phyloP scores from a whole-genome alignment of 2,329 filamentous ascomycete species.

The Metarhizium guizhouense region DNA sequence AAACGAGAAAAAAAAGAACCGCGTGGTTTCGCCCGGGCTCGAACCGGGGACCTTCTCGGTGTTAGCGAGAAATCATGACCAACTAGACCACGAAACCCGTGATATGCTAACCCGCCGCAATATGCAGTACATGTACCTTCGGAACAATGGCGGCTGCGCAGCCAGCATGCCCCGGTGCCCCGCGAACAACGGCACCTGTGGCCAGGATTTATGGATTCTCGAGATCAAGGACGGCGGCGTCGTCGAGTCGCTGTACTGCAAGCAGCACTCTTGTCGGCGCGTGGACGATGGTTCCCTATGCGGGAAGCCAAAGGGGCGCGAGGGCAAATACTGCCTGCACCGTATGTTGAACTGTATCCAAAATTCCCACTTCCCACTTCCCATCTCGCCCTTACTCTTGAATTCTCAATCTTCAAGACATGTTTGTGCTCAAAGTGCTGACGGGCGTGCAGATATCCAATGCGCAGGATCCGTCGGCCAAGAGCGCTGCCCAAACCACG shows the following conservation, averaged over 20 bases:
- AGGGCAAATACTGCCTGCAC: background rate
- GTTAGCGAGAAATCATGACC: no score
- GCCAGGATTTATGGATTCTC: background rate
- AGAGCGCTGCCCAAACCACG: background rate
- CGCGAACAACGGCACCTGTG: background rate
- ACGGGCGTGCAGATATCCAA: background rate
- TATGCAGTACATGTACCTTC: background rate
- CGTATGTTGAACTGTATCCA: background rate
- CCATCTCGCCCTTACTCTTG: background rate
- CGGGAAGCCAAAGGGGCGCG: background rate
- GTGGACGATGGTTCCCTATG: background rate
- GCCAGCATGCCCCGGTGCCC: background rate
- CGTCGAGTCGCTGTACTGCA: constrained; percentile 3
- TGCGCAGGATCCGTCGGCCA: background rate
- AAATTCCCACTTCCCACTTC: background rate
- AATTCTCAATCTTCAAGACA: no score
- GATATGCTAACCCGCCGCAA: background rate
- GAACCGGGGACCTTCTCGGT: no score
- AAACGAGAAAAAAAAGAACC: no score
- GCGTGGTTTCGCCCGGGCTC: no score
- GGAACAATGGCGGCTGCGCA: background rate
- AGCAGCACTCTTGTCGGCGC: constrained; percentile 2
- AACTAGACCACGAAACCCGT: background rate
- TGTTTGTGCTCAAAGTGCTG: no score
- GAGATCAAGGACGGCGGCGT: background rate